These are phyloP conservation scores for Cercophora scortea DNA, from an alignment of 495 filamentous ascomycete species.

Conservation along the genomic window DNA sequence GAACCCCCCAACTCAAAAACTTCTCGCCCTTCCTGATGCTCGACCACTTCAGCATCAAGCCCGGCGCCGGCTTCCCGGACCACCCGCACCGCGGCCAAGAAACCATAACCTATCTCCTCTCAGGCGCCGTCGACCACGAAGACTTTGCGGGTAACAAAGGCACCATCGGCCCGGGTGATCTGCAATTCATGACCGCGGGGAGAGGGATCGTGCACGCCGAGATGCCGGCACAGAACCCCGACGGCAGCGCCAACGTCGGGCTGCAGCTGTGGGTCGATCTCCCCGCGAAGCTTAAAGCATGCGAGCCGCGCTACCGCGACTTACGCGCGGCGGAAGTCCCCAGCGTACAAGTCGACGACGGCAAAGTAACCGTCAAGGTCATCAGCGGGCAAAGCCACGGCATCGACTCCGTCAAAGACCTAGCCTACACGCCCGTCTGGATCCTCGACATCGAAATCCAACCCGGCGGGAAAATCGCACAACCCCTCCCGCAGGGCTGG, in stretches of 20 bases:
- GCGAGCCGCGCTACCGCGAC: slow-evolving; percentile 90
- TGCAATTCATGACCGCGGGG: slow-evolving; percentile 98
- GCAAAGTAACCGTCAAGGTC: slow-evolving; percentile 73
- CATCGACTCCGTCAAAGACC: slow-evolving; percentile 74
- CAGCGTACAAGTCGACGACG: slow-evolving; percentile 55
- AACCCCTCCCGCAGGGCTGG: slow-evolving; percentile 73
- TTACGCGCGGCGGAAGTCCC: slow-evolving; percentile 72
- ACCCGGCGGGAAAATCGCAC: slow-evolving; percentile 67
- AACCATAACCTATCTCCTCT: slow-evolving; percentile 85
- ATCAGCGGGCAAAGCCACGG: slow-evolving; percentile 80
- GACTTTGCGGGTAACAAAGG: slow-evolving; percentile 88
- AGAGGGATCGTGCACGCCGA: slow-evolving; percentile 92
- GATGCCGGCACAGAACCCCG: slow-evolving; percentile 77
- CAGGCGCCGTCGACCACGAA: slow-evolving; percentile 85
- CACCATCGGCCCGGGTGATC: slow-evolving; percentile 74
- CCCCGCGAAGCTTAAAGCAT: slow-evolving; percentile 69
- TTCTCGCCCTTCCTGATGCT: slow-evolving; percentile 97
- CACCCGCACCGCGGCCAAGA: slow-evolving; percentile 48
- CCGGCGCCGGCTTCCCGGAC: slow-evolving; percentile 56
- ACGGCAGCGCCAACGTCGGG: slow-evolving; percentile 74
- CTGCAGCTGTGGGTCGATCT: slow-evolving; percentile 95
- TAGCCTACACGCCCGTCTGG: slow-evolving; percentile 96
- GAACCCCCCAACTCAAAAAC: slow-evolving; percentile 73
- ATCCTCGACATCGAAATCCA: slow-evolving; percentile 76
- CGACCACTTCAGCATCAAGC: slow-evolving; percentile 79